Conservation (phyloP, 257 asterid species). For the Solanum lycopersicoides region DNA sequence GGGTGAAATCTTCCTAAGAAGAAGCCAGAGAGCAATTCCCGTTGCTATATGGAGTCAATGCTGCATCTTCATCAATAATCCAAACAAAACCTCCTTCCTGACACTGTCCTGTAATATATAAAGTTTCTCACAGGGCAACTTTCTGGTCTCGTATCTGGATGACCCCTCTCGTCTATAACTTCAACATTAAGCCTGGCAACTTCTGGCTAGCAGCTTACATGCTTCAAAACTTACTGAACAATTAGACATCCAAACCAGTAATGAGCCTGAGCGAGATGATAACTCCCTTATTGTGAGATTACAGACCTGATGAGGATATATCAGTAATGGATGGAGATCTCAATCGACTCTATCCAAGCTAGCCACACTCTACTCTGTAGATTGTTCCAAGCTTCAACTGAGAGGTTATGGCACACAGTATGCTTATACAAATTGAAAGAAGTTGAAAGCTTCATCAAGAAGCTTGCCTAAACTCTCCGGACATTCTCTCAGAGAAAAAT, state of each 20-base stretch:
- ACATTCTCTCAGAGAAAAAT: too few relatives aligned
- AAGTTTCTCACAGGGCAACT: neutral
- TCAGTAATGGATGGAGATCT: too few relatives aligned
- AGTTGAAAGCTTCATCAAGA: too few relatives aligned
- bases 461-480: too few relatives aligned
- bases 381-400: too few relatives aligned
- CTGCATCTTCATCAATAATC: slow-evolving; percentile 3
- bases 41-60: neutral
- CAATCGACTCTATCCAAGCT: too few relatives aligned
- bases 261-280: too few relatives aligned
- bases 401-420: too few relatives aligned
- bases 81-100: slow-evolving; percentile 7
- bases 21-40: neutral
- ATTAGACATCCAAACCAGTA: neutral
- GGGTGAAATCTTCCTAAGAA: neutral
- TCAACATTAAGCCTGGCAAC: neutral
- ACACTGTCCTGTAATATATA: neutral
- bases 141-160: neutral
- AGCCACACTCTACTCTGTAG: too few relatives aligned
- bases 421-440: too few relatives aligned
- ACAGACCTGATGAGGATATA: neutral
- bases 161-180: neutral
- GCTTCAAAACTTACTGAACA: neutral
- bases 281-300: too few relatives aligned
- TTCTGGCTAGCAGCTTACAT: neutral